Percentiles rank a stretch among this genome's conserved stretches.
Evolutionary conservation across 108 stramenopile genomes (phyloP).

Genomic region (Conticribra weissflogii): DNA sequence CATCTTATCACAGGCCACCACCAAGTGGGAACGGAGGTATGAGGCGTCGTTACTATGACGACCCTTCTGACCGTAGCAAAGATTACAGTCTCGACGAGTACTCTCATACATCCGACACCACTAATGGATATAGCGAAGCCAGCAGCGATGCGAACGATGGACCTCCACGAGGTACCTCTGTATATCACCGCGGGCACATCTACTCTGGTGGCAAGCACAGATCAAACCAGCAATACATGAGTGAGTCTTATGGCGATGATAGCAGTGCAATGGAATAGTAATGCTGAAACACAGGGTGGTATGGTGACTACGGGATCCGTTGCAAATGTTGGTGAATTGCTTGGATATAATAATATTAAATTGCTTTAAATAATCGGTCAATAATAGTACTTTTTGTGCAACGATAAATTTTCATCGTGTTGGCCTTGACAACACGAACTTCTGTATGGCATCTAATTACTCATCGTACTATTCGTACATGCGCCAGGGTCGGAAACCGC

Average conservation of each 20-base stretch:
- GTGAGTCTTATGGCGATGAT: conserved; percentile 29
- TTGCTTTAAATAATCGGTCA: no score
- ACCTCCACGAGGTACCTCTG: not conserved
- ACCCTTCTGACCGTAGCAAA: not conserved
- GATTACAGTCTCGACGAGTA: conserved; percentile 46
- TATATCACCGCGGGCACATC: conserved; percentile 11
- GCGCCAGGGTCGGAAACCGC: no score
- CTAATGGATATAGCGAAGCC: conserved; percentile 30
- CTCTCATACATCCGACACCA: conserved; percentile 40
- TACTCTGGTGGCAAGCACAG: conserved; percentile 1
- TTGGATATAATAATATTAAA: no score
- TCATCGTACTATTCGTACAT: no score
- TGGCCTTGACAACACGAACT: no score
- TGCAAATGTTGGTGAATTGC: no score
- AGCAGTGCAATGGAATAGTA: conserved; percentile 17
- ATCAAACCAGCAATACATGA: conserved; percentile 34
- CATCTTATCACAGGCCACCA: conserved; percentile 16
- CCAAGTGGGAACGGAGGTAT: not conserved
- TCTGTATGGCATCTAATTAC: no score
- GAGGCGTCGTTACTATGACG: not conserved
- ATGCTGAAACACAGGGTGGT: no score
- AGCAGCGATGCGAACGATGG: conserved; percentile 18
- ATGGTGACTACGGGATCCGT: no score
- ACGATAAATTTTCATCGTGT: no score
- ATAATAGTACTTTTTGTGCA: no score